Base-by-base conservation (phyloP, 345 rosid genomes). In the Eutrema yunnanense region DNA sequence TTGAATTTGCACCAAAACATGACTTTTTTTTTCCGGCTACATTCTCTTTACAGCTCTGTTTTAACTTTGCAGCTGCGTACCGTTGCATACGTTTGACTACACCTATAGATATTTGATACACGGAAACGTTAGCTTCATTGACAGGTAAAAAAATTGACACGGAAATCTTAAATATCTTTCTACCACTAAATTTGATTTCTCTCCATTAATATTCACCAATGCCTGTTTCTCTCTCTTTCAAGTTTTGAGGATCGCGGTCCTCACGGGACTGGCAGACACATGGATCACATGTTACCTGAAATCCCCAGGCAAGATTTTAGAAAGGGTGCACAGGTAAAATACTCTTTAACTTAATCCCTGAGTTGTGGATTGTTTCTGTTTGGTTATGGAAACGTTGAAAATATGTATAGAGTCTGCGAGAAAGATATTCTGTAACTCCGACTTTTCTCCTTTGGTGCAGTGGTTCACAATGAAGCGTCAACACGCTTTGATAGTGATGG, bases 401-500 rank as follows among this genome's bases (percentile, higher is more conserved):
- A 29, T 49, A 11, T 61, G n/a, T 63, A 12, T 14, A 40, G 42
- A 3, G 34, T 52, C 37, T 52, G 16, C 19, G 4, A 43, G 62
- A 56, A 56, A 55, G 68, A 46, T 13, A 69, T 6, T 68, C 44
- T n/a, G 36, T 9, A 50, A 40, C 32, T 38, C 64, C 1, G 9
- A 19, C 46, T 72, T 9, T 30, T 32, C 22, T 44, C 33, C 30
- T 60, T 8, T 76, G 79, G 14, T 84, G 82, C 90, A 96, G 99
- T 96, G 99, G 99, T 96, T 96, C 80, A 87, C 98, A 49, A 76
- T 96, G 98, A 92, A 85, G 85, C 90, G 99, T 69, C 99, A 88
- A 72, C 99, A 96, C 76, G 99, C 99, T 72, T 46, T 90, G 82
- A 89, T 96, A 73, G 90, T 96, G 36, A 73, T 89, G 85, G 92